Evolutionary conservation across 129 eudicot genomes (phyloP).

Genomic region (Erigeron canadensis): DNA sequence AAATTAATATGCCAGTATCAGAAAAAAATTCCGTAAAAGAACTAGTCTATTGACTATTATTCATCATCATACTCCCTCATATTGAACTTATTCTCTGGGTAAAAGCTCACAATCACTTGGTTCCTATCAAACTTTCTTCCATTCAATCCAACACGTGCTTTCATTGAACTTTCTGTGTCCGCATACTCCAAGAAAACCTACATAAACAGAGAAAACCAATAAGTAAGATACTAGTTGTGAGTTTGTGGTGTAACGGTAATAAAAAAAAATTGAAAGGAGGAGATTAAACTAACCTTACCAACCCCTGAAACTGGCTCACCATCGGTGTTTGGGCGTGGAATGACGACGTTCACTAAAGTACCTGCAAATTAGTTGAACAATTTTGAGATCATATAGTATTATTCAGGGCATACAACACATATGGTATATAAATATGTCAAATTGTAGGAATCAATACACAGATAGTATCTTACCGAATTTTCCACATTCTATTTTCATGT

Average conservation of each 20-base stretch:
- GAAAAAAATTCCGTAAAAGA: too few relatives aligned
- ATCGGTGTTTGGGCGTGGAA: slow-evolving; percentile 82
- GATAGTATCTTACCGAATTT: slow-evolving; percentile 62
- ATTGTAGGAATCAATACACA: neutral
- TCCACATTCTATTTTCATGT: slow-evolving; percentile 85
- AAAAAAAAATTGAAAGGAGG: neutral
- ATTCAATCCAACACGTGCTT: slow-evolving; percentile 74
- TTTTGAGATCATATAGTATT: slow-evolving; percentile 13
- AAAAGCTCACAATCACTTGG: slow-evolving; percentile 80
- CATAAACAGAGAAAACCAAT: neutral
- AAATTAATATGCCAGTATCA: too few relatives aligned
- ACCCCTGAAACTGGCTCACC: slow-evolving; percentile 86
- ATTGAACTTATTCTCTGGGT: slow-evolving; percentile 71
- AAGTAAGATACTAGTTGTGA: neutral
- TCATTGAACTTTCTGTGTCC: slow-evolving; percentile 66
- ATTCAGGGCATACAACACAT: neutral
- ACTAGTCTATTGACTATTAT: too few relatives aligned
- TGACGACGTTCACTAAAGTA: slow-evolving; percentile 57
- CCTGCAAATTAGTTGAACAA: slow-evolving; percentile 57
- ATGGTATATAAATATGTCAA: slow-evolving; percentile 4
- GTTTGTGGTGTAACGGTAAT: neutral
- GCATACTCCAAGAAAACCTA: slow-evolving; percentile 87
- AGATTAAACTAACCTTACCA: slow-evolving; percentile 71
- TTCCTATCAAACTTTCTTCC: slow-evolving; percentile 95
- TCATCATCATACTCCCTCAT: slow-evolving; percentile 81